A percentile compares a stretch with the other conserved stretches of the same genome.
Conservation (phyloP, 2,329 filamentous ascomycete species). For the Pezicula radicicola region DNA sequence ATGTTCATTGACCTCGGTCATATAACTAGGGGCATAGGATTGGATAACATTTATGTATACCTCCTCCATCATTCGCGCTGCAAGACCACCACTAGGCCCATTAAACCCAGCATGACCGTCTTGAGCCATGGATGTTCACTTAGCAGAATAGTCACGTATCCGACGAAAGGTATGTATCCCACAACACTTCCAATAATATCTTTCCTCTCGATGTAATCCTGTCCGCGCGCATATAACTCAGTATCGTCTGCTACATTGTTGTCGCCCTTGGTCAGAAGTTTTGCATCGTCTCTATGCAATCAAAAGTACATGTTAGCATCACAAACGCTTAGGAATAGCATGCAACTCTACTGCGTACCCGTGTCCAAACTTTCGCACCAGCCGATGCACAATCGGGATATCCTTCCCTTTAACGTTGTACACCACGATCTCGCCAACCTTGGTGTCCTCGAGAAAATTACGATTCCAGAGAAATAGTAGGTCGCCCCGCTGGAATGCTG, state of each 20-base stretch:
- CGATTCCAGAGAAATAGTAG: conserved; percentile 58
- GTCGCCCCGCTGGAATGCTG: conserved; percentile 58
- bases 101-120: conserved; percentile 88
- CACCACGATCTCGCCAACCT: conserved; percentile 71
- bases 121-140: conserved; percentile 97
- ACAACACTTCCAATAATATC: conserved; percentile 94
- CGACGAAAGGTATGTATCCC: conserved; percentile 90
- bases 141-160: conserved; percentile 93
- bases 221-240: conserved; percentile 80
- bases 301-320: not conserved
- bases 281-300: conserved; percentile 45
- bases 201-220: conserved; percentile 81
- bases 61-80: conserved; percentile 69
- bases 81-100: conserved; percentile 90
- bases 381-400: conserved; percentile 94
- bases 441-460: conserved; percentile 50
- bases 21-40: too few relatives aligned
- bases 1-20: too few relatives aligned
- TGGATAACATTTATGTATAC: too few relatives aligned
- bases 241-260: conserved; percentile 95
- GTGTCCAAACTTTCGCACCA: conserved; percentile 70
- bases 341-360: conserved; percentile 40
- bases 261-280: conserved; percentile 93
- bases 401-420: conserved; percentile 82
- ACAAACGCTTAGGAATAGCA: not conserved